phyloP scores from a whole-genome alignment of 805 yeast genomes.

The Yarrowia porcina region DNA sequence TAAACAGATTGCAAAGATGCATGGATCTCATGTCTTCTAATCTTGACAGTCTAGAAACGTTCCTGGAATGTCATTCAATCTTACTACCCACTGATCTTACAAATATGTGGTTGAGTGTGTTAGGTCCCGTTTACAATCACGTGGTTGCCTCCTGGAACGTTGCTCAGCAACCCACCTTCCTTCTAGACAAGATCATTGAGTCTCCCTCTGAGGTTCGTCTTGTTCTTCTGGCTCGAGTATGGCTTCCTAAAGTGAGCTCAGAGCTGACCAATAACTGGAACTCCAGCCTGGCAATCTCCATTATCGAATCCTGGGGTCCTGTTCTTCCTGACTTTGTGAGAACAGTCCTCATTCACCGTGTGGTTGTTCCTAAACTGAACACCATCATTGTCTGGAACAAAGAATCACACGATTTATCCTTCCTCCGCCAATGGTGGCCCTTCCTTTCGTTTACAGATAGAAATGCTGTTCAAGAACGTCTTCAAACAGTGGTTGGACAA shows the following conservation, averaged over 20 bases:
- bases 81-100: not conserved
- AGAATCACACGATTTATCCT: slow-evolving; percentile 30
- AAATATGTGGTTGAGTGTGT: not conserved
- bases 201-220: not conserved
- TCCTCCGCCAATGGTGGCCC: slow-evolving; percentile 18
- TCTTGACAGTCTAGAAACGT: not conserved
- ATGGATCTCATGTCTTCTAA: not conserved
- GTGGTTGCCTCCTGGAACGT: not conserved
- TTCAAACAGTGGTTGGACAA: slow-evolving; percentile 2
- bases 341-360: slow-evolving; percentile 36
- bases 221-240: slow-evolving; percentile 37
- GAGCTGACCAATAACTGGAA: slow-evolving; percentile 42
- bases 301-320: slow-evolving; percentile 45
- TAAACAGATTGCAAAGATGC: not conserved
- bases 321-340: slow-evolving; percentile 38
- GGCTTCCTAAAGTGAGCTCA: slow-evolving; percentile 40
- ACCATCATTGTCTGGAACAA: slow-evolving; percentile 42
- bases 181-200: slow-evolving; percentile 9
- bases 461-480: not conserved
- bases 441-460: not conserved
- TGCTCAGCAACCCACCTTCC: not conserved
- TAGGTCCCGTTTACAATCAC: not conserved
- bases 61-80: not conserved
- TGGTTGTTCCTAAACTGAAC: slow-evolving; percentile 43
- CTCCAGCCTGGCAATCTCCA: slow-evolving; percentile 42